These are phyloP conservation scores for Hanseniaspora valbyensis DNA, from an alignment of 805 yeast genomes.

Conservation along the genomic window DNA sequence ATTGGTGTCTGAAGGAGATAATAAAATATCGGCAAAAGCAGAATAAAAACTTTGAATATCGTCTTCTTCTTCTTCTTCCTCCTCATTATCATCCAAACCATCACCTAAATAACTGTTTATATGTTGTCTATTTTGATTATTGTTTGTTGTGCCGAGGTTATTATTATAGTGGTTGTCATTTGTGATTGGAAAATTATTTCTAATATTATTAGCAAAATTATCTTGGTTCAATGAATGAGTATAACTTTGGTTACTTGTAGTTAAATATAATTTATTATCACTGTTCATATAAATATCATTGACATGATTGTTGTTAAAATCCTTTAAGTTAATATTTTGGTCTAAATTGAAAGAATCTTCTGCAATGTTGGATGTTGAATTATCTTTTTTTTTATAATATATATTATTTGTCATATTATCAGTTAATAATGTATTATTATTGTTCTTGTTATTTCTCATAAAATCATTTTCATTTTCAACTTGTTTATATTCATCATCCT, in stretches of 20 bases:
- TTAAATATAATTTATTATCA: background rate
- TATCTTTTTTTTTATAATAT: background rate
- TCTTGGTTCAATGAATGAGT: background rate
- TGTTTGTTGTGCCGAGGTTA: background rate
- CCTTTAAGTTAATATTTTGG: background rate
- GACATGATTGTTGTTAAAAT: background rate
- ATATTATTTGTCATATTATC: background rate
- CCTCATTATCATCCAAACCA: background rate
- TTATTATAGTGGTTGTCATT: background rate
- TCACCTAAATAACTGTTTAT: background rate
- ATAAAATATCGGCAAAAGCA: constrained; percentile 1
- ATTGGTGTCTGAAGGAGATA: background rate
- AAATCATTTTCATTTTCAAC: background rate
- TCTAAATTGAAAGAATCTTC: background rate
- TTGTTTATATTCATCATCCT: background rate
- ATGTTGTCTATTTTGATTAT: background rate
- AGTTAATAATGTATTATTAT: background rate
- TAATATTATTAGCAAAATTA: background rate
- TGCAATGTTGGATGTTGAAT: background rate
- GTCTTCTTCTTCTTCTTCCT: background rate
- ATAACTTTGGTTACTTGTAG: background rate
- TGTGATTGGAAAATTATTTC: background rate
- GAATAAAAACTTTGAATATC: constrained; percentile 13
- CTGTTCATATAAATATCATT: background rate
- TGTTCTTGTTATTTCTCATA: background rate